Percentiles rank a stretch among this genome's conserved stretches.
phyloP scores from a whole-genome alignment of 1,139 yeast species.

The Lizanozyma gosingica region DNA sequence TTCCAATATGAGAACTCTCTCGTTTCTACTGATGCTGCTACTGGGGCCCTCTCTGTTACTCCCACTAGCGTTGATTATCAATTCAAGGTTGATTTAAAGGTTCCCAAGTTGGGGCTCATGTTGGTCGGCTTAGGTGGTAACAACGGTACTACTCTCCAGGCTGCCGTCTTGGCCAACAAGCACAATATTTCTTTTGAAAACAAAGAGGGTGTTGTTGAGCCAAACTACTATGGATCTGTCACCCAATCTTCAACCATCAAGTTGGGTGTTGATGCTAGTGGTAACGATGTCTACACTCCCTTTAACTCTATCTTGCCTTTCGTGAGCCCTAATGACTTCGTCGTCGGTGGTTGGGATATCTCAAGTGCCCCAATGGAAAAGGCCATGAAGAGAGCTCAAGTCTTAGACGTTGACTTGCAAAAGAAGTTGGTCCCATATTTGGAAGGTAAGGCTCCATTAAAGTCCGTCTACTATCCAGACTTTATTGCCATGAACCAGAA shows the following conservation, averaged over 20 bases:
- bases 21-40: constrained; percentile 38
- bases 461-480: constrained; percentile 90
- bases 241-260: constrained; percentile 89
- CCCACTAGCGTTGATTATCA: constrained; percentile 71
- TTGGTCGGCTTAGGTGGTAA: constrained; percentile 96
- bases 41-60: constrained; percentile 55
- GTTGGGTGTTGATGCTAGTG: constrained; percentile 71
- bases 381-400: constrained; percentile 82
- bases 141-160: constrained; percentile 87
- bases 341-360: constrained; percentile 95
- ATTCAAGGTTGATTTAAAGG: constrained; percentile 74
- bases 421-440: constrained; percentile 62
- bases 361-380: constrained; percentile 58
- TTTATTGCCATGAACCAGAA: constrained; percentile 93
- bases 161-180: constrained; percentile 81
- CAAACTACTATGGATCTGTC: constrained; percentile 93
- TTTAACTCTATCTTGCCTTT: constrained; percentile 84
- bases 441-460: constrained; percentile 60
- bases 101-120: constrained; percentile 83
- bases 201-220: constrained; percentile 70
- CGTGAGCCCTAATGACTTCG: constrained; percentile 83
- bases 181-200: constrained; percentile 70
- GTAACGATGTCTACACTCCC: constrained; percentile 88
- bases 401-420: constrained; percentile 80
- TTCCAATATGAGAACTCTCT: constrained; percentile 64